Conservation (phyloP, 352 stramenopile genomes). For the Phytopythium sindhum region DNA sequence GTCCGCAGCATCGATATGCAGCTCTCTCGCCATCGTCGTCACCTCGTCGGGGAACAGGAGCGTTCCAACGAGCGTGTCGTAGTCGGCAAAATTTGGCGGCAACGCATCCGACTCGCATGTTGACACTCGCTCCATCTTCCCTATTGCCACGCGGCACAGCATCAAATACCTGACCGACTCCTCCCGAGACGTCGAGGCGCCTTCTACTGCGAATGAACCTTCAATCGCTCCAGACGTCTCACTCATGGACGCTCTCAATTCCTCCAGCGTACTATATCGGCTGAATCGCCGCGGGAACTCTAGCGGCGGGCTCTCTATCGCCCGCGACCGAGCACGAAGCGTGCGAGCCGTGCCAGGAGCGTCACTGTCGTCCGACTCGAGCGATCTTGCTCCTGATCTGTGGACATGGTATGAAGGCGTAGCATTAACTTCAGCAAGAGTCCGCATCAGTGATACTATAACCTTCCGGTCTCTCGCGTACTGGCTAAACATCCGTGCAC, state of each 20-base stretch:
- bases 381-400: not conserved
- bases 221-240: not conserved
- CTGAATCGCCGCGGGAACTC: slow-evolving; percentile 65
- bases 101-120: not conserved
- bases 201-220: not conserved
- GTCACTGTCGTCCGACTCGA: not conserved
- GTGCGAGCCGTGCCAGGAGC: slow-evolving; percentile 19
- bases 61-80: slow-evolving; percentile 28
- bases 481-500: slow-evolving; percentile 36
- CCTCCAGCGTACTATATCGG: slow-evolving; percentile 70
- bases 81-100: not conserved
- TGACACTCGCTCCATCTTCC: slow-evolving; percentile 33
- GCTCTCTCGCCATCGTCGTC: not conserved
- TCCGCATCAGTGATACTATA: too few species aligned
- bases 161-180: slow-evolving; percentile 45
- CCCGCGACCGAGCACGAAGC: slow-evolving; percentile 19
- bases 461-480: not conserved
- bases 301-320: slow-evolving; percentile 12
- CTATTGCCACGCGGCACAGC: slow-evolving; percentile 68
- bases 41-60: slow-evolving; percentile 43
- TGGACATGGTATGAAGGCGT: not conserved
- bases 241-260: not conserved
- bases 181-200: slow-evolving; percentile 6
- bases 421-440: slow-evolving; percentile 6
- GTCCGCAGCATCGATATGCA: not conserved